A percentile compares a stretch with the other conserved stretches of the same genome.
Evolutionary conservation across 2,329 filamentous ascomycete genomes (phyloP).

Genomic region (Botrytis hyacinthi): DNA sequence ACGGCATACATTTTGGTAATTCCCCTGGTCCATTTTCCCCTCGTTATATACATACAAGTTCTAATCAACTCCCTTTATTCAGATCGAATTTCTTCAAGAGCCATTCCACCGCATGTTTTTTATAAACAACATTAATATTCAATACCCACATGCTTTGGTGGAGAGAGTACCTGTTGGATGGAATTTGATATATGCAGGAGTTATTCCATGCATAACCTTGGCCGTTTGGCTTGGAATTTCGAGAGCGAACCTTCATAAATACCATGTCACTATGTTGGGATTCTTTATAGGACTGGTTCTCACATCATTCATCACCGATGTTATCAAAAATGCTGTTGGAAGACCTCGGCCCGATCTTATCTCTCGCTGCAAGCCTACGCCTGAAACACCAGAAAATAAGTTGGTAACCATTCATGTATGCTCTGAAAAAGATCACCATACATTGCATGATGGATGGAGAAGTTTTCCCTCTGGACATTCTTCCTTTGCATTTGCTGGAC

Average conservation of each 20-base stretch:
- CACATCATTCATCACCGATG: constrained; percentile 79
- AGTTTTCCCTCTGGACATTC: constrained; percentile 80
- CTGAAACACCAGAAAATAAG: constrained; percentile 47
- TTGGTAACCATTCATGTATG: constrained; percentile 69
- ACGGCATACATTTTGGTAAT: constrained; percentile 62
- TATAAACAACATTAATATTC: constrained; percentile 78
- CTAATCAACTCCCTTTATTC: constrained; percentile 4
- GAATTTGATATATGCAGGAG: constrained; percentile 64
- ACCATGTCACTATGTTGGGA: constrained; percentile 81
- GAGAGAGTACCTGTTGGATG: constrained; percentile 79
- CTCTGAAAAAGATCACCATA: constrained; percentile 66
- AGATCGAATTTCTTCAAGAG: constrained; percentile 68
- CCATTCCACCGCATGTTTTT: constrained; percentile 96
- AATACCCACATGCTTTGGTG: constrained; percentile 79
- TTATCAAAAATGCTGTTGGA: constrained; percentile 77
- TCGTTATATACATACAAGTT: not conserved
- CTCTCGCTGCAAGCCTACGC: constrained; percentile 74
- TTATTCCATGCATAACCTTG: constrained; percentile 67
- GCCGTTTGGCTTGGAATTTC: constrained; percentile 61
- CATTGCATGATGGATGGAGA: constrained; percentile 78
- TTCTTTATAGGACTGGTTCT: constrained; percentile 75
- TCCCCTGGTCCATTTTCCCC: constrained; percentile 14
- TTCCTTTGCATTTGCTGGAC: constrained; percentile 74
- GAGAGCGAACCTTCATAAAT: constrained; percentile 69
- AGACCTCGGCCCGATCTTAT: constrained; percentile 80